Evolutionary conservation across 2,329 filamentous ascomycete genomes (phyloP), one percentile per base, ranked within the genome.

Genomic region (Fusarium tanahbumbuense): DNA sequence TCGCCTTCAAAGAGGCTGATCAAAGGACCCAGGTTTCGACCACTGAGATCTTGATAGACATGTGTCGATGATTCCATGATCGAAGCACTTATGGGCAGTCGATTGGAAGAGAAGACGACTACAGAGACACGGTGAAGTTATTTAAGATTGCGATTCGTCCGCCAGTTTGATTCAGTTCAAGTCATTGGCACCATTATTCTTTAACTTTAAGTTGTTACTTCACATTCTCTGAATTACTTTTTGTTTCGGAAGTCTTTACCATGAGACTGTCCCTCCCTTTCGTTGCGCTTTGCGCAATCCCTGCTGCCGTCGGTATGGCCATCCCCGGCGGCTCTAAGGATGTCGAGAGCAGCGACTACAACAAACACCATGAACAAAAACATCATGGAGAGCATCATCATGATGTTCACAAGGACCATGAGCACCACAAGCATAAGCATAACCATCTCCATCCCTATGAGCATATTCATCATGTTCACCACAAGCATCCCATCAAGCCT

Each of bases 251-350:
- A 53, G 27, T 20, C 28, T 34, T 57, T 48, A 69, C 16, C 42
- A 77, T 77, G 75, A 76, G 61, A 62, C 50, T 74, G 44, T 64
- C 57, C 12, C 22, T 76, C 20, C 70, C 70, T 23, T 23, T 75
- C 13, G 41, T 70, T 34, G 68, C 66, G 50, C 64, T 77, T 56
- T 70, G 69, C 52, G 74, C 66, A 42, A 23, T 65, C 13, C 68
- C 75, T 18, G 62, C 44, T 22, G 50, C 60, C 22, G 58, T 70
- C 37, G 49, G 60, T 15, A 22, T 70, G 10, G 48, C 44, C 8
- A 7, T 59, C 8, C 60, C 58, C 11, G 37, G 16, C 23, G 32
- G 34, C 37, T 56, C 45, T 42, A 61, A 42, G 16, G 40, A 18
- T 53, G 60, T 47, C 20, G 15, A 25, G 6, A 34, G 22, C 12